Percentiles rank a stretch among this genome's conserved stretches.
Conservation (phyloP, 768 basidiomycete genomes). For the Tricholoma terreum region DNA sequence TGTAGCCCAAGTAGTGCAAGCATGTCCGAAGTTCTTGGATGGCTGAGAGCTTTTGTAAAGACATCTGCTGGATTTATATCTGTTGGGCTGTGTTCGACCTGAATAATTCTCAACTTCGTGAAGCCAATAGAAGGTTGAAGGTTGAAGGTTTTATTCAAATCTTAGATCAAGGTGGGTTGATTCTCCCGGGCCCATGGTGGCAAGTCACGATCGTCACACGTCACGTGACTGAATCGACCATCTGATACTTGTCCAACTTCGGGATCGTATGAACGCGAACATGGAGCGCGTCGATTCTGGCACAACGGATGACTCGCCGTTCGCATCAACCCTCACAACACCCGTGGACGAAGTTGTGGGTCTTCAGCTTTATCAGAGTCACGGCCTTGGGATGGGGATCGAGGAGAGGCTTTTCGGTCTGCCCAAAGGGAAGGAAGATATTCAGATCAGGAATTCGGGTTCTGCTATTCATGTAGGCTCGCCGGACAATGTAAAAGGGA, state of each 20-base stretch:
- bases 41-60: neutral
- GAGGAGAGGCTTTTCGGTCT: conserved; percentile 9
- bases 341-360: conserved; percentile 36
- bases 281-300: conserved; percentile 32
- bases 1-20: neutral
- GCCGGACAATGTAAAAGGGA: neutral
- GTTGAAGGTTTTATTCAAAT: too few relatives aligned
- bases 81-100: too few relatives aligned
- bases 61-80: neutral
- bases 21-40: neutral
- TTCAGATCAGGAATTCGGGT: neutral
- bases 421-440: neutral
- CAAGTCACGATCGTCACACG: too few relatives aligned
- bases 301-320: conserved; percentile 40
- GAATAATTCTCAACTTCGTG: too few relatives aligned
- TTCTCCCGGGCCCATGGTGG: too few relatives aligned
- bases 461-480: neutral
- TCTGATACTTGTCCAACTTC: too few relatives aligned
- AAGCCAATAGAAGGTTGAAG: too few relatives aligned
- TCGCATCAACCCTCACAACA: conserved; percentile 39
- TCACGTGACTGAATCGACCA: too few relatives aligned
- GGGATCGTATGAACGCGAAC: neutral
- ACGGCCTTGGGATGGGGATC: conserved; percentile 8
- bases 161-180: too few relatives aligned
- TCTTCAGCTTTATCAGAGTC: neutral